A percentile compares a stretch with the other conserved stretches of the same genome.
These are phyloP conservation scores for Magnusiomyces fungicola DNA, from an alignment of 1,139 yeast genomes.

Conservation along the genomic window DNA sequence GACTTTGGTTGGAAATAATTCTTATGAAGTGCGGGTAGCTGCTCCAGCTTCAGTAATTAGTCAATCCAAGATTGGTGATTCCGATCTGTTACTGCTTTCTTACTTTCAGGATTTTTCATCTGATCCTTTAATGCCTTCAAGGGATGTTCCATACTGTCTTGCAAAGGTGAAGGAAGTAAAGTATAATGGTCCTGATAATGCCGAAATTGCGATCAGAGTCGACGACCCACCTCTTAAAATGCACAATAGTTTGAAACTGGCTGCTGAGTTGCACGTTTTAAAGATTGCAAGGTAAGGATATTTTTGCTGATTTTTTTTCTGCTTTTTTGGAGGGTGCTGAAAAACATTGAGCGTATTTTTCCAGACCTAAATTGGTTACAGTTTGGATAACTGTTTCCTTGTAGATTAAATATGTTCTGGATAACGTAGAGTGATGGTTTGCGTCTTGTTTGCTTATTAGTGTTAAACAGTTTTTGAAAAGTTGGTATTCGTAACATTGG, in stretches of 20 bases:
- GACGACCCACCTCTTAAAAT: constrained; percentile 32
- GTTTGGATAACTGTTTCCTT: too few relatives aligned
- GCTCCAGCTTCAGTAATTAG: constrained; percentile 46
- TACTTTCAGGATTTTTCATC: constrained; percentile 33
- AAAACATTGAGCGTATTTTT: too few relatives aligned
- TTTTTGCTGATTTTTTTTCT: constrained; percentile 1
- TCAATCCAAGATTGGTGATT: constrained; percentile 56
- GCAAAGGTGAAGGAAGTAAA: constrained; percentile 75
- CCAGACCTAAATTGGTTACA: too few relatives aligned
- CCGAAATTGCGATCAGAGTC: constrained; percentile 71
- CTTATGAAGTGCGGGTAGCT: constrained; percentile 78
- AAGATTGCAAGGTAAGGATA: constrained; percentile 54
- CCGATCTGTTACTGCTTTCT: constrained; percentile 70
- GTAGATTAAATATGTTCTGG: too few relatives aligned
- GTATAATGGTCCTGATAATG: constrained; percentile 46
- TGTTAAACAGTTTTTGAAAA: too few relatives aligned
- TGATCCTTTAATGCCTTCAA: constrained; percentile 16
- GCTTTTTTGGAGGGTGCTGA: not conserved
- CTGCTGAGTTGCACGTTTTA: constrained; percentile 48
- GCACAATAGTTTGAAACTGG: constrained; percentile 9
- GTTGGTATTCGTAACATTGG: too few relatives aligned
- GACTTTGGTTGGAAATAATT: constrained; percentile 15
- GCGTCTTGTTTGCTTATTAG: too few relatives aligned
- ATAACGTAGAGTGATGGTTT: too few relatives aligned
- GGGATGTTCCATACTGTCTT: constrained; percentile 44